Base-by-base conservation (phyloP, 1,284 basidiomycete genomes). In the Ustilago tritici region DNA sequence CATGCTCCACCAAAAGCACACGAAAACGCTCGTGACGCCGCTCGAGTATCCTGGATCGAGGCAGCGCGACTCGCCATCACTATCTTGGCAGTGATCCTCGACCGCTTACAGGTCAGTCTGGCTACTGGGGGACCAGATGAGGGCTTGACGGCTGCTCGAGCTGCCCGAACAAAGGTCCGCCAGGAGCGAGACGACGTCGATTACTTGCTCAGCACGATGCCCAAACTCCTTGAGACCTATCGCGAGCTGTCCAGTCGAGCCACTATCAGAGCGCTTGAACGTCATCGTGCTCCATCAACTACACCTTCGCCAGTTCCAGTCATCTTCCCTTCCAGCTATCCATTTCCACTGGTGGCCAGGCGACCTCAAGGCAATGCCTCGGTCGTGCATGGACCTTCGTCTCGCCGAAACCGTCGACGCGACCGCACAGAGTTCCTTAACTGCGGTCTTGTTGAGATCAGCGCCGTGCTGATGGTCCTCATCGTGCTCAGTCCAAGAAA, bases 121-220 rank as follows among this genome's bases (percentile, higher is more conserved):
- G 70, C 66, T 28, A 47, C 75, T 4, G 60, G 36, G 9, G 60
- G 36, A 11, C 47, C 56, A 2, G 43, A 47, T 15, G 54, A 61
- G 15, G 36, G 40, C 17, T 2, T 43, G 8, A 57, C 54, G 32
- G 61, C 43, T 17, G 55, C 38, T 1, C 59, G 59, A 35, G 69
- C 52, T 19, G 38, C 52, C 11, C 59, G 56, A 17, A 35, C 34
- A 11, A 56, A 75, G 36, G 19, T 77, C 3, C 70, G 77, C 23
- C 92, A 93, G 81, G 96, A 98, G 84, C 93, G 96, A 84, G 95
- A 97, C 81, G 97, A 97, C 82, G 90, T 98, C 41, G 96, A 98
- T 81, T 92, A 91, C 84, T 88, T 97, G 56, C 87, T 98, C 31
- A 91, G 92, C n/a, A 88, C 97, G 59, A 87, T 98, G 41, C 95